Evolutionary conservation across 2,329 filamentous ascomycete species (phyloP).

Genomic region (Colletotrichum neosansevieriae): DNA sequence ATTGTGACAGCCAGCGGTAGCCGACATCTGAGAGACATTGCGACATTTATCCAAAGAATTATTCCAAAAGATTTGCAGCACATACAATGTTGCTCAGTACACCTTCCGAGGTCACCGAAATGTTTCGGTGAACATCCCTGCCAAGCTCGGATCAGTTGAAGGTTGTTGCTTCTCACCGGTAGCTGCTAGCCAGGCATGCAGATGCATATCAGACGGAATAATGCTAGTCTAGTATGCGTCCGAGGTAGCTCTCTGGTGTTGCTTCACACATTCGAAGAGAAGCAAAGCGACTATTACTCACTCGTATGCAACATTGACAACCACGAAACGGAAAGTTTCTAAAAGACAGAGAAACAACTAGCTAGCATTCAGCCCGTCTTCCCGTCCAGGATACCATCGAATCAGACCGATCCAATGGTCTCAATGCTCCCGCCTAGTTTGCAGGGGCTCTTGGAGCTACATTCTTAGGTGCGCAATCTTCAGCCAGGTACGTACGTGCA

Average conservation of each 20-base stretch:
- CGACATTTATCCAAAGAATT: background rate
- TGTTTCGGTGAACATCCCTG: constrained; percentile 34
- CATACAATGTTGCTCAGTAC: background rate
- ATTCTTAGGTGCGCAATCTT: constrained; percentile 29
- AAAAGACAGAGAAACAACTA: background rate
- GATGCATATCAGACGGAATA: constrained; percentile 28
- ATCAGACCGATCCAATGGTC: background rate
- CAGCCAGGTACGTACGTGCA: constrained; percentile 37
- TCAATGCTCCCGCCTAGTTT: constrained; percentile 10
- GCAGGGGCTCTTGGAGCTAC: constrained; percentile 13
- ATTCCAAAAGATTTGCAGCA: background rate
- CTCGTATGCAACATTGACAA: constrained; percentile 16
- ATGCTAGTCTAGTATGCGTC: constrained; percentile 31
- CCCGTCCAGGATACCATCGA: constrained; percentile 6
- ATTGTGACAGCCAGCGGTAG: background rate
- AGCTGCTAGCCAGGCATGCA: constrained; percentile 17
- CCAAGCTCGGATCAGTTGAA: constrained; percentile 15
- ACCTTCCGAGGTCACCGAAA: constrained; percentile 25
- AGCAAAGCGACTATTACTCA: background rate
- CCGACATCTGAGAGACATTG: background rate
- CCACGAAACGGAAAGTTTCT: background rate
- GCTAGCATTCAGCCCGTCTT: background rate
- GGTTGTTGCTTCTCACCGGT: constrained; percentile 26
- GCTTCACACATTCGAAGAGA: background rate
- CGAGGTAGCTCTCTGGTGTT: constrained; percentile 14